A percentile compares a stretch with the other conserved stretches of the same genome.
These are phyloP conservation scores for Truncatella angustata DNA, from an alignment of 2,329 filamentous ascomycete genomes.

Conservation along the genomic window DNA sequence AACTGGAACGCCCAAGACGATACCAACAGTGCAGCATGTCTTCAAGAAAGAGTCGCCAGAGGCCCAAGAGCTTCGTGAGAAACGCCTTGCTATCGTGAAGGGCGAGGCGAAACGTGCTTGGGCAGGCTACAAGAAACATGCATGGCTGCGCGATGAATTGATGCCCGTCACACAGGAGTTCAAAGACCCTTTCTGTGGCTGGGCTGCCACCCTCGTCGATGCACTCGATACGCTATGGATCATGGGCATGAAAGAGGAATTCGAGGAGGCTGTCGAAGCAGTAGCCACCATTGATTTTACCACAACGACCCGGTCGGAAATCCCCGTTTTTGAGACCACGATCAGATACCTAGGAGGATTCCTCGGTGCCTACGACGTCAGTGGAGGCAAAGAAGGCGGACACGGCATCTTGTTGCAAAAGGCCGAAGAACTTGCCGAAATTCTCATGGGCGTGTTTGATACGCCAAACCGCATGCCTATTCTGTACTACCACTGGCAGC, in stretches of 20 bases:
- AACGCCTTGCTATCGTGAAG: conserved; percentile 66
- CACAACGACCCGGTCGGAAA: conserved; percentile 61
- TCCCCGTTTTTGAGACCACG: conserved; percentile 90
- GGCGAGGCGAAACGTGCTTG: conserved; percentile 76
- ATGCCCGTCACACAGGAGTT: conserved; percentile 65
- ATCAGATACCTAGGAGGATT: conserved; percentile 90
- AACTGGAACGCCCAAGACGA: conserved; percentile 63
- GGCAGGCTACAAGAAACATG: conserved; percentile 75
- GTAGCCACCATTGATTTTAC: conserved; percentile 74
- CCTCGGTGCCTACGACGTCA: conserved; percentile 83
- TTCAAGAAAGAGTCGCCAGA: conserved; percentile 68
- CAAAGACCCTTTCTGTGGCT: conserved; percentile 81
- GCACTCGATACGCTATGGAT: conserved; percentile 71
- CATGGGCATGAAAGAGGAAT: conserved; percentile 67
- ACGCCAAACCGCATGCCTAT: conserved; percentile 93
- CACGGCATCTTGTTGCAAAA: conserved; percentile 69
- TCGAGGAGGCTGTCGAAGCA: conserved; percentile 60
- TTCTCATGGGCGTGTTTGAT: conserved; percentile 72
- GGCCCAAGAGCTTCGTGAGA: too few relatives aligned
- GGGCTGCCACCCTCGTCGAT: conserved; percentile 68
- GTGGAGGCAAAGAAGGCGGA: conserved; percentile 52
- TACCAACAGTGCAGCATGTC: conserved; percentile 74
- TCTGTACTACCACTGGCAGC: conserved; percentile 76
- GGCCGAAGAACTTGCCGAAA: conserved; percentile 69
- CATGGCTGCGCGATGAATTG: conserved; percentile 86